Evolutionary conservation across 139 green algal species (phyloP), one percentile per base, ranked within the genome.

Genomic region (Pseudopediastrum boryanum): DNA sequence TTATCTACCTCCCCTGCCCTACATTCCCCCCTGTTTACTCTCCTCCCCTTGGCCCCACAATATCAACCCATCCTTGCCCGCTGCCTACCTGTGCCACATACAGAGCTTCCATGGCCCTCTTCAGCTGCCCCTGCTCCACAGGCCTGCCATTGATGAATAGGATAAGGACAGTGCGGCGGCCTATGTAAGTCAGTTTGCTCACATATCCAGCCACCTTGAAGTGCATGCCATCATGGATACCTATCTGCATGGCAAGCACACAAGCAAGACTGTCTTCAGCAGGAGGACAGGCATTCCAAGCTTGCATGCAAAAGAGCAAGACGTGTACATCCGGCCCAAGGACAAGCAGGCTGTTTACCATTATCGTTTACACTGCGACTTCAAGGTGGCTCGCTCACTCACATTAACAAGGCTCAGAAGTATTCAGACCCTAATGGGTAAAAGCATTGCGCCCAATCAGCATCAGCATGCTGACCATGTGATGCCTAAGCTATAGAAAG

Each of bases 71-170:
- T 27, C 75, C 75, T 82, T n/a, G 75, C 64, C 44, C 96, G 82
- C 2, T 95, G 69, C n/a, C n/a, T n/a, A n/a, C n/a, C n/a, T n/a
- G n/a, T 1, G 90, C 67, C 0, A 81, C 78, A 73, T 97, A 98
- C 0, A 91, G 78, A 0, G 89, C 85, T 79, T 98, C 94, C 21
- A 97, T 38, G 1, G 90, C 89, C 10, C 91, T 87, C 68, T 95
- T 94, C 25, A 99, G 85, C 35, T 88, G 67, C 0, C 59, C 50
- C 78, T 90, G 97, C 46, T 99, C 93, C 51, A 99, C 96, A 12
- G 87, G 79, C 4, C 96, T 88, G 2, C 88, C 89, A 83, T 99
- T 99, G 82, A 99, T 96, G 85, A 98, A 99, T 27, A 99, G 86
- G 9, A 99, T 78, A 31, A 98, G 78, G 10, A 81, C 80, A 10